A percentile compares a stretch with the other conserved stretches of the same genome.
Conservation (phyloP, 2,329 filamentous ascomycete genomes). For the Uncinocarpus reesii region DNA sequence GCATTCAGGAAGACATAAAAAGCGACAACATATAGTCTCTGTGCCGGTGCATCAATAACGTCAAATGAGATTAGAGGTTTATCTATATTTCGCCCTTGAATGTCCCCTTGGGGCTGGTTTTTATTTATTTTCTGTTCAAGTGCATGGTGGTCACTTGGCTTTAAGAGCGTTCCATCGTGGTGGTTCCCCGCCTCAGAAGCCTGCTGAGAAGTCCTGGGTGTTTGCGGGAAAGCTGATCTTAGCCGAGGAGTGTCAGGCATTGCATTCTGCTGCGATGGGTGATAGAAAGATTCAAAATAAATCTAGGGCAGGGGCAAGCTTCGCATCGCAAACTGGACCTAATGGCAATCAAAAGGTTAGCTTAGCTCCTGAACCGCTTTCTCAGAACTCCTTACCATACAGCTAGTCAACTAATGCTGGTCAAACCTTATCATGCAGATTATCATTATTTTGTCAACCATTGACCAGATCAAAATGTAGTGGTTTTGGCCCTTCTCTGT, state of each 20-base stretch:
- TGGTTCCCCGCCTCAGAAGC: background rate
- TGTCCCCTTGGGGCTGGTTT: background rate
- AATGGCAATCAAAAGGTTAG: background rate
- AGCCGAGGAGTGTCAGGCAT: conserved; percentile 78
- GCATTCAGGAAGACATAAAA: conserved; percentile 65
- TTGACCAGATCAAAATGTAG: too few species aligned
- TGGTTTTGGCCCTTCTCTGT: too few species aligned
- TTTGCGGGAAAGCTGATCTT: conserved; percentile 71
- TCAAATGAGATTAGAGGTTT: conserved; percentile 67
- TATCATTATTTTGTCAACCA: too few species aligned
- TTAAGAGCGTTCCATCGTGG: background rate
- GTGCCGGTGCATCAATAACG: conserved; percentile 78
- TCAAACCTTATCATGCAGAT: too few species aligned
- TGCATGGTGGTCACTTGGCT: background rate
- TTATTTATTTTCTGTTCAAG: background rate
- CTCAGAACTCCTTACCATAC: too few species aligned
- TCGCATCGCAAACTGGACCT: background rate
- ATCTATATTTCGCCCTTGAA: conserved; percentile 17
- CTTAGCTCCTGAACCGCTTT: background rate
- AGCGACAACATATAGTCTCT: conserved; percentile 77
- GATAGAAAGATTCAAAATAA: background rate
- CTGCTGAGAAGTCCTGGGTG: conserved; percentile 45
- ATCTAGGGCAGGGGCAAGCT: background rate
- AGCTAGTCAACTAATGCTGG: too few species aligned
- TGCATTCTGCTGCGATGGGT: conserved; percentile 42